phyloP scores from a whole-genome alignment of 129 eudicot genomes.

The Glebionis coronaria region DNA sequence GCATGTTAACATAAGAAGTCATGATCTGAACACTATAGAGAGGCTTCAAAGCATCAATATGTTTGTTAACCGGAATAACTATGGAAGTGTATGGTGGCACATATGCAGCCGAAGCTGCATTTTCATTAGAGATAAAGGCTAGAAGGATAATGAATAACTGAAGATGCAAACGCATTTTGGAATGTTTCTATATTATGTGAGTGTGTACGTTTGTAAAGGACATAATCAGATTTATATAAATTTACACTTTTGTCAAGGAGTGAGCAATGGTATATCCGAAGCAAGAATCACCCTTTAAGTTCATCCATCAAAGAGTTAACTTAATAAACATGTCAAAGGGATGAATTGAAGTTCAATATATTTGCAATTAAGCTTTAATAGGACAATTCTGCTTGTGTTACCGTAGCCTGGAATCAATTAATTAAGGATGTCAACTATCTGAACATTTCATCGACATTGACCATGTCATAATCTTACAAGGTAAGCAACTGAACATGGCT shows the following conservation, averaged over 20 bases:
- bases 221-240: neutral
- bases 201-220: neutral
- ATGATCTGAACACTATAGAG: constrained; percentile 16
- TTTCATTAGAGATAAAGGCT: constrained; percentile 2
- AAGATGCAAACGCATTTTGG: constrained; percentile 5
- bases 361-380: neutral
- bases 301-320: neutral
- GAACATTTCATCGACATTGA: neutral
- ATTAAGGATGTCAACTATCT: neutral
- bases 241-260: neutral
- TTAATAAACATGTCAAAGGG: neutral
- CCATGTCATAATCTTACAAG: constrained; percentile 4
- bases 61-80: constrained; percentile 34
- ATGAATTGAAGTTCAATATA: no score
- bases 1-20: neutral
- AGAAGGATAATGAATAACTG: constrained; percentile 1
- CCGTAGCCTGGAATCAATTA: neutral
- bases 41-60: constrained; percentile 26
- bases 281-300: neutral
- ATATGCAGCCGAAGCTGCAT: neutral
- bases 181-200: neutral
- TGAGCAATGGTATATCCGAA: neutral
- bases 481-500: constrained; percentile 13
- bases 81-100: constrained; percentile 28
- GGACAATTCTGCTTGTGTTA: neutral